Conservation (phyloP, 306 rosid species). For the Rubus idaeus region DNA sequence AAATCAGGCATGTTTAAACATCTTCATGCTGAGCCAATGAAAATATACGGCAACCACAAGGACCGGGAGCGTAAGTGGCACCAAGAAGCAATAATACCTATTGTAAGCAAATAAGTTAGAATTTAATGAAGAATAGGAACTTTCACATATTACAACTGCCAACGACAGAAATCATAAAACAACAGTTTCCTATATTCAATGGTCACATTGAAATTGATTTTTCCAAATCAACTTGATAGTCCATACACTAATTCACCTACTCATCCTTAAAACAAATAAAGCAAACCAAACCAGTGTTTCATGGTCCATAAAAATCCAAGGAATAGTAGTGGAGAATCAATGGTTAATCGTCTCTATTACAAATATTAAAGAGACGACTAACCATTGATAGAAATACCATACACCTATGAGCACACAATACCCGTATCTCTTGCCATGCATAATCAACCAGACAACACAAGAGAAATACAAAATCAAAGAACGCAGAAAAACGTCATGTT, state of each 20-base stretch:
- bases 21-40: constrained; percentile 90
- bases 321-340: not conserved
- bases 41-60: constrained; percentile 71
- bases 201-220: not conserved
- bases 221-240: not conserved
- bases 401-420: not conserved
- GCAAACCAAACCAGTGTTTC: not conserved
- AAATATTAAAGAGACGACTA: not conserved
- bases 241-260: not conserved
- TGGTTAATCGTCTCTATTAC: not conserved
- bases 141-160: not conserved
- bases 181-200: not conserved
- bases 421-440: not conserved
- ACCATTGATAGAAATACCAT: no score
- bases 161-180: not conserved
- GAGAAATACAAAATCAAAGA: not conserved
- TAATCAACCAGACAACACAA: not conserved
- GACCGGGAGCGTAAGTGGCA: constrained; percentile 82
- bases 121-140: not conserved
- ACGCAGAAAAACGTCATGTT: not conserved
- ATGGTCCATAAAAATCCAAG: not conserved
- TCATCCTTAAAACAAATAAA: not conserved
- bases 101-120: constrained; percentile 9
- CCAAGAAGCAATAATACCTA: constrained; percentile 84
- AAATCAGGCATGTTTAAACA: constrained; percentile 81